Evolutionary conservation across 2,329 filamentous ascomycete species (phyloP).

Genomic region (Aureobasidium sp.): DNA sequence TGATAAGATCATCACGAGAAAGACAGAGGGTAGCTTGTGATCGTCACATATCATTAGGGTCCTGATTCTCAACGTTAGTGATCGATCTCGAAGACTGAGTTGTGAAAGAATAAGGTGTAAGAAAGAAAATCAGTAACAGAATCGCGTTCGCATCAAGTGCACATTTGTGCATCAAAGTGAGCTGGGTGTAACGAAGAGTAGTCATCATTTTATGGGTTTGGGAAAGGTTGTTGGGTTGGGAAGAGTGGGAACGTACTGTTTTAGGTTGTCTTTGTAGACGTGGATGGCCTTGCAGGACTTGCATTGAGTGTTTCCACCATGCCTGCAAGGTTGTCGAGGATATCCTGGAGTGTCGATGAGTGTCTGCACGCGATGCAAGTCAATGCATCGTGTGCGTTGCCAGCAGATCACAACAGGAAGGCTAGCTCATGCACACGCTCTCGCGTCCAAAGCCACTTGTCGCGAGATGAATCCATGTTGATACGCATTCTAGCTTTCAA

Average conservation of each 20-base stretch:
- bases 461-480: neutral
- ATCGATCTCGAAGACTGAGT: neutral
- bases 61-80: neutral
- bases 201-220: slow-evolving; percentile 63
- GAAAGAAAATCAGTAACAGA: slow-evolving; percentile 18
- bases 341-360: neutral
- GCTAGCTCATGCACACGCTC: slow-evolving; percentile 4
- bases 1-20: neutral
- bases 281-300: neutral
- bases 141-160: slow-evolving; percentile 85
- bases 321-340: neutral
- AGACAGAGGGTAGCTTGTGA: neutral
- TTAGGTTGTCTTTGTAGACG: neutral
- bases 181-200: slow-evolving; percentile 92
- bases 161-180: slow-evolving; percentile 84
- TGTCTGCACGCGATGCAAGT: neutral
- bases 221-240: slow-evolving; percentile 9
- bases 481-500: slow-evolving; percentile 4
- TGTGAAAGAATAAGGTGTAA: neutral
- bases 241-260: slow-evolving; percentile 4
- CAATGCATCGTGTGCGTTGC: neutral
- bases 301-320: neutral
- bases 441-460: slow-evolving; percentile 6
- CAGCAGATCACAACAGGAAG: neutral
- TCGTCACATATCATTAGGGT: no score